Evolutionary conservation across 768 basidiomycete genomes (phyloP).

Genomic region (Chalciporus piperatus): DNA sequence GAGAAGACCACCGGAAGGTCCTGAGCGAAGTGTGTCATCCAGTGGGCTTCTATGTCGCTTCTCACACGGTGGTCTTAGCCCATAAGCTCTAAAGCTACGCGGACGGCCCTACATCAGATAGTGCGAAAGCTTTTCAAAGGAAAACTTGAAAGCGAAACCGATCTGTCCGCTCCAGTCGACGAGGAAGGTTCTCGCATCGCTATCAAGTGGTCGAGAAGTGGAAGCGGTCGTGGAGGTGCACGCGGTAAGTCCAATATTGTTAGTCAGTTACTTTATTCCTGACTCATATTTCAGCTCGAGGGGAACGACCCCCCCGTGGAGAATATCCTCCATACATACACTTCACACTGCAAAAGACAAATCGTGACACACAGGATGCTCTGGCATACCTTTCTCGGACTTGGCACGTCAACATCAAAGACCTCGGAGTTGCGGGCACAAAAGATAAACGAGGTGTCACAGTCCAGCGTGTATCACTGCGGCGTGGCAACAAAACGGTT

Average conservation of each 20-base stretch:
- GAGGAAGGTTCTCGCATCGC: conserved; percentile 75
- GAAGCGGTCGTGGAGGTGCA: conserved; percentile 45
- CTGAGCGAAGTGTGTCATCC: conserved; percentile 69
- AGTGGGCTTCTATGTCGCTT: conserved; percentile 5
- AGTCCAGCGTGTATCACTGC: conserved; percentile 83
- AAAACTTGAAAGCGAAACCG: conserved; percentile 82
- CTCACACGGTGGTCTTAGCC: conserved; percentile 48
- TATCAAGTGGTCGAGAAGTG: conserved; percentile 71
- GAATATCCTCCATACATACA: conserved; percentile 87
- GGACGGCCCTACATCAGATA: conserved; percentile 78
- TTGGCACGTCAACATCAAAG: conserved; percentile 74
- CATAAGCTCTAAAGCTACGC: conserved; percentile 74
- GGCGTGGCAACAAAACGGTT: conserved; percentile 70
- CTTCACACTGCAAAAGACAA: conserved; percentile 95
- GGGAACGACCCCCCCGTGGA: conserved; percentile 53
- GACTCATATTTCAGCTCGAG: conserved; percentile 21
- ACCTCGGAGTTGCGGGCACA: conserved; percentile 89
- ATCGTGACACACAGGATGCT: conserved; percentile 95
- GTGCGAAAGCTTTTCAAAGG: conserved; percentile 81
- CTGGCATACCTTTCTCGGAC: conserved; percentile 75
- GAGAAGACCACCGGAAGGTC: conserved; percentile 72
- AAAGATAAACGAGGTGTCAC: conserved; percentile 99
- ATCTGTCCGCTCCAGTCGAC: conserved; percentile 42
- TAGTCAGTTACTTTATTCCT: not conserved
- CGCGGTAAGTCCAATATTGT: conserved; percentile 22